Evolutionary conservation across 805 yeast species (phyloP), one percentile per base, ranked within the genome.

Genomic region (Brettanomyces nanus): DNA sequence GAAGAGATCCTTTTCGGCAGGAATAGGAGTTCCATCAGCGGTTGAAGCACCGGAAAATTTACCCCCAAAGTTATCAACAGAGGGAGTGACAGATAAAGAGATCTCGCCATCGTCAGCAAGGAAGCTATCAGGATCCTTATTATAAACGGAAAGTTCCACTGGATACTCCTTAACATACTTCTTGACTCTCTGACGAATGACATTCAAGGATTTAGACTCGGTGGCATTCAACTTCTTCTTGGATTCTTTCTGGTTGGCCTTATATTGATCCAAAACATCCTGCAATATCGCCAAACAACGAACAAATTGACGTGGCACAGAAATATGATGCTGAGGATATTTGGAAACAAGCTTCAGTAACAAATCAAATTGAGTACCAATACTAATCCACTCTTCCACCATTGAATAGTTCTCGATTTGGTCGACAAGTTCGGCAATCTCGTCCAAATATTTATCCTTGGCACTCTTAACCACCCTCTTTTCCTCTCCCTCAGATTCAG

Each of bases 401-500:
- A 74, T 72, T 52, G 76, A 77, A 36, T 80, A 77, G 42, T 72
- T 71, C 54, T 80, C 87, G 52, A 87, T 75, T 37, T 75, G 70
- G 52, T 76, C 80, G 49, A 80, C 73, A 25, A 74, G 62, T 19
- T 69, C 68, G 50, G 75, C 79, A 65, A 92, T 73, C 60, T 92
- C 98, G 56, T 87, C 97, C 50, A 87, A 60, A 43, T 87, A 71
- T 68, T 90, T 92, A 47, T 89, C 97, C 65, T 82, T 85, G 38
- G 97, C 95, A 41, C 92, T 79, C 66, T 85, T 89, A 49, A 90
- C 95, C 49, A 80, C 83, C 58, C 77, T 81, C 54, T 80, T 84
- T 42, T 74, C 82, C 41, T 76, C 85, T 38, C 64, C 46, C 23
- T 58, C 65, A 9, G 56, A 54, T 36, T 60, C 66, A 27, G 53